Conservation (phyloP, 805 yeast genomes). For the Starmera dryadoides region DNA sequence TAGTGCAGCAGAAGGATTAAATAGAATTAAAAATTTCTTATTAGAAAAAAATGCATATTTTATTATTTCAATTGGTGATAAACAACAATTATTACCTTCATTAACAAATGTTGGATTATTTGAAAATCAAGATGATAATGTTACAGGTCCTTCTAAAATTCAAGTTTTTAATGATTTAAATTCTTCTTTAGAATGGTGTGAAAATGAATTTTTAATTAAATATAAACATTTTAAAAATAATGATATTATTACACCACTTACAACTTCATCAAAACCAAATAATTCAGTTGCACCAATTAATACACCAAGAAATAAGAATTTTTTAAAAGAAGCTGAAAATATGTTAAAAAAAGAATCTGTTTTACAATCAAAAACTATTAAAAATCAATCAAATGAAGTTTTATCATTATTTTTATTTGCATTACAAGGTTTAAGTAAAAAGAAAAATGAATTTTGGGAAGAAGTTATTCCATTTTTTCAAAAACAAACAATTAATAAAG, state of each 20-base stretch:
- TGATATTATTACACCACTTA: conserved; percentile 1
- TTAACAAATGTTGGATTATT: conserved; percentile 77
- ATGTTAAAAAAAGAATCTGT: conserved; percentile 23
- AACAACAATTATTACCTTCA: conserved; percentile 60
- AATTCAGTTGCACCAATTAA: conserved; percentile 12
- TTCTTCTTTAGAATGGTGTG: conserved; percentile 94
- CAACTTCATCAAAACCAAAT: neutral
- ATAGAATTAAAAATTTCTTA: conserved; percentile 74
- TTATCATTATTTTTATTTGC: conserved; percentile 38
- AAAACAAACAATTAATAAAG: conserved; percentile 40
- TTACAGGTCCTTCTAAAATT: conserved; percentile 24
- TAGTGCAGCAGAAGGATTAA: conserved; percentile 93
- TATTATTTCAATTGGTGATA: conserved; percentile 70
- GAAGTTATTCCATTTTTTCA: conserved; percentile 49
- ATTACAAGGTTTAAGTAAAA: conserved; percentile 35
- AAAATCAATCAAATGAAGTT: conserved; percentile 23
- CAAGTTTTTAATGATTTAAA: conserved; percentile 75
- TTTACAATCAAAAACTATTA: conserved; percentile 8
- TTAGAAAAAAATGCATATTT: conserved; percentile 62
- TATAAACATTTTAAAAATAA: conserved; percentile 22
- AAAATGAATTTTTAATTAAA: conserved; percentile 65
- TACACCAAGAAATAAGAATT: conserved; percentile 35
- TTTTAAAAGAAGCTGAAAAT: conserved; percentile 31
- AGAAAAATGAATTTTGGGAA: conserved; percentile 53
- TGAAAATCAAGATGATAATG: conserved; percentile 31